These are phyloP conservation scores for Wickerhamiella hasegawae DNA, from an alignment of 805 yeast genomes.

Conservation along the genomic window DNA sequence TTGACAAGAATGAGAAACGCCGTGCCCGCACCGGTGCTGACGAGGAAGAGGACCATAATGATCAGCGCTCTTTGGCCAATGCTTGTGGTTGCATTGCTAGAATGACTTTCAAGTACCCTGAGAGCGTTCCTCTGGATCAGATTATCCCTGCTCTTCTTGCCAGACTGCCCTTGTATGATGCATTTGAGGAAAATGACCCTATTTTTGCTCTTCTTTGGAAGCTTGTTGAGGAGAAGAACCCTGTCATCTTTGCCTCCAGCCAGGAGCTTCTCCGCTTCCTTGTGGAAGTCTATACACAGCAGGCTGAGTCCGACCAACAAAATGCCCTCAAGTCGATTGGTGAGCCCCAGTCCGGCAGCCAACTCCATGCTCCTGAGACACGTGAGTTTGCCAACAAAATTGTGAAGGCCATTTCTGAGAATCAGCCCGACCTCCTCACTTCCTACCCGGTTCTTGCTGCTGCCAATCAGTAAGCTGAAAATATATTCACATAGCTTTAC, in stretches of 20 bases:
- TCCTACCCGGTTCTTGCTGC: constrained; percentile 9
- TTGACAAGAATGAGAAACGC: constrained; percentile 47
- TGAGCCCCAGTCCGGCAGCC: constrained; percentile 66
- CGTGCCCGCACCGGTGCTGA: constrained; percentile 25
- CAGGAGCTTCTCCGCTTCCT: constrained; percentile 46
- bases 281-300: constrained; percentile 56
- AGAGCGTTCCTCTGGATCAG: constrained; percentile 53
- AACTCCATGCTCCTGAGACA: constrained; percentile 56
- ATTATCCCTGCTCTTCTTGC: constrained; percentile 57
- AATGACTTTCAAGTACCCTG: constrained; percentile 58
- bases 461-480: neutral
- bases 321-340: constrained; percentile 64
- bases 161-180: constrained; percentile 76
- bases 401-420: constrained; percentile 54
- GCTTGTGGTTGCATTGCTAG: constrained; percentile 97
- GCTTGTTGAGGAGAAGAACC: constrained; percentile 41
- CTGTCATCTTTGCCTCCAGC: constrained; percentile 36
- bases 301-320: constrained; percentile 53
- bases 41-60: constrained; percentile 67
- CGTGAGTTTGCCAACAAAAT: constrained; percentile 50
- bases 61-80: constrained; percentile 77
- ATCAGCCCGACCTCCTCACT: constrained; percentile 33
- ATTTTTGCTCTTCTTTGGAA: constrained; percentile 62
- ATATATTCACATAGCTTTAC: too few species aligned
- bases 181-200: constrained; percentile 85